Evolutionary conservation across 257 asterid species (phyloP).

Genomic region (Gentiana dahurica): DNA sequence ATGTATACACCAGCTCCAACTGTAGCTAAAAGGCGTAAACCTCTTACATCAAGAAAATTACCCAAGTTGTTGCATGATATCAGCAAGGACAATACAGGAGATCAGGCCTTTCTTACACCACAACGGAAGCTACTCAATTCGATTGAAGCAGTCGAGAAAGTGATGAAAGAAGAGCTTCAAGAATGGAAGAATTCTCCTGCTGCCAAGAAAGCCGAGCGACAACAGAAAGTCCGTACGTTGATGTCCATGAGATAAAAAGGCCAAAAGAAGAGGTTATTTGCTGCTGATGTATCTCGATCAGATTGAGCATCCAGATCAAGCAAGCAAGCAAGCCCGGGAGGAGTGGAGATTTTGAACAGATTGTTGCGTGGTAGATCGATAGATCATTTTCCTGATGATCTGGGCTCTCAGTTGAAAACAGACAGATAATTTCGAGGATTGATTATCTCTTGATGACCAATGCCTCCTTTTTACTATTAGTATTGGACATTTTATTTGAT

Average conservation of each 20-base stretch:
- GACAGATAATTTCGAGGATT: too few relatives aligned
- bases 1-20: slow-evolving; percentile 36
- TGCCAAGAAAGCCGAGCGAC: slow-evolving; percentile 54
- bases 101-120: slow-evolving; percentile 43
- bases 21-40: slow-evolving; percentile 13
- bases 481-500: too few relatives aligned
- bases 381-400: too few relatives aligned
- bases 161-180: slow-evolving; percentile 55
- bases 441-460: neutral
- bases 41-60: slow-evolving; percentile 44
- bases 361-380: too few relatives aligned
- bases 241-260: slow-evolving; percentile 64
- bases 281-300: slow-evolving; percentile 6
- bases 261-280: slow-evolving; percentile 10
- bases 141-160: slow-evolving; percentile 61
- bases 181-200: slow-evolving; percentile 57
- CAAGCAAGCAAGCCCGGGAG: neutral
- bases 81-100: slow-evolving; percentile 29
- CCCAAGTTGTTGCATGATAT: slow-evolving; percentile 63
- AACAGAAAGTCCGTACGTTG: slow-evolving; percentile 46
- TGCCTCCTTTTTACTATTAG: too few relatives aligned
- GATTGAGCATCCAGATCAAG: too few relatives aligned
- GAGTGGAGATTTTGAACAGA: too few relatives aligned
- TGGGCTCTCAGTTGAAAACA: too few relatives aligned
- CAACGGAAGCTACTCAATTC: slow-evolving; percentile 57